Evolutionary conservation across 495 filamentous ascomycete species (phyloP).

Genomic region (Penicillium coprophilum): DNA sequence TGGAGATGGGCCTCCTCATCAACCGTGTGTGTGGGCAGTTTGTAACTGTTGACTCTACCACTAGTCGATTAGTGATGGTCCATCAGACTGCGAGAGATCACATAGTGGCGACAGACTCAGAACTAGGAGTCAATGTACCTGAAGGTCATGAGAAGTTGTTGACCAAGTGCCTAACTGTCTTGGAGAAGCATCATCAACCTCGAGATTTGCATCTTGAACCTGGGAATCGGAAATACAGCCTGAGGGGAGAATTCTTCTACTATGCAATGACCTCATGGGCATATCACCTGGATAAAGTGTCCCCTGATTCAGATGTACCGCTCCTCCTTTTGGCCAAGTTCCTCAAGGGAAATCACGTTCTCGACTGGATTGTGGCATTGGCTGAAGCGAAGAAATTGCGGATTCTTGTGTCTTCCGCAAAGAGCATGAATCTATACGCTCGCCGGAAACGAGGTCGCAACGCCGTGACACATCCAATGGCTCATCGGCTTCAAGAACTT

Average conservation of each 20-base stretch:
- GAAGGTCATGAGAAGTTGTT: not conserved
- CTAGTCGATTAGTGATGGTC: not conserved
- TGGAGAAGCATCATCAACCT: not conserved
- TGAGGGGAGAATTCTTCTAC: not conserved
- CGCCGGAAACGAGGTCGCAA: not conserved
- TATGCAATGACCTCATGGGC: not conserved
- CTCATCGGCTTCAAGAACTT: not conserved
- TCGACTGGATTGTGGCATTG: not conserved
- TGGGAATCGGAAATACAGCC: not conserved
- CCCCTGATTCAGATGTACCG: not conserved
- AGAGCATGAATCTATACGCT: not conserved
- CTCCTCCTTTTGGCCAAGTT: not conserved
- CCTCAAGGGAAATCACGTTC: not conserved
- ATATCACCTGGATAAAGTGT: not conserved
- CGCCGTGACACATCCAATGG: not conserved
- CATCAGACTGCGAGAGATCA: constrained; percentile 2
- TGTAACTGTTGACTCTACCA: not conserved
- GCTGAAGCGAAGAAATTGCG: not conserved
- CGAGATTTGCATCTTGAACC: not conserved
- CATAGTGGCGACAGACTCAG: not conserved
- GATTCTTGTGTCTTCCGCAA: not conserved
- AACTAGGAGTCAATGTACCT: not conserved
- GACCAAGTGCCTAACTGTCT: not conserved
- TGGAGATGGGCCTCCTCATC: not conserved
- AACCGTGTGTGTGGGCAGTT: not conserved